A percentile compares a stretch with the other conserved stretches of the same genome.
Conservation (phyloP, 805 yeast genomes). For the Candida tammaniensis region DNA sequence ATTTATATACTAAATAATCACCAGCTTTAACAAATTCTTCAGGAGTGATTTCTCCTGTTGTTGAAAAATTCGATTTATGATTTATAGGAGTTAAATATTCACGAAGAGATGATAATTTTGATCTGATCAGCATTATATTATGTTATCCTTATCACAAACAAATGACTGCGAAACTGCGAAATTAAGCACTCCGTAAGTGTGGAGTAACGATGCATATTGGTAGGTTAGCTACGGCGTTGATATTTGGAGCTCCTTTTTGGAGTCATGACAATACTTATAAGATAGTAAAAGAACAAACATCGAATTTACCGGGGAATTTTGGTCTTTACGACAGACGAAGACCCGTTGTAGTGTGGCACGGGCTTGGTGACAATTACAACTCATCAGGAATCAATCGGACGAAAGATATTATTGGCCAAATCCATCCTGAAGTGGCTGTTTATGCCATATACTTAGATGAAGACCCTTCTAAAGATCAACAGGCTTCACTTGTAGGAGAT, state of each 20-base stretch:
- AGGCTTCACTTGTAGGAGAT: slow-evolving; percentile 57
- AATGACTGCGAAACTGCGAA: neutral
- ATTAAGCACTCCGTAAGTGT: too few species aligned
- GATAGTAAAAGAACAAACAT: too few species aligned
- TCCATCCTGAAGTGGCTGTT: slow-evolving; percentile 49
- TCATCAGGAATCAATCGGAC: slow-evolving; percentile 56
- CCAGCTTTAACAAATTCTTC: slow-evolving; percentile 95
- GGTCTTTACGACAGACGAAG: slow-evolving; percentile 11
- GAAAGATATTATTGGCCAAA: slow-evolving; percentile 36
- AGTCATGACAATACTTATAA: too few species aligned
- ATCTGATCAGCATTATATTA: slow-evolving; percentile 44
- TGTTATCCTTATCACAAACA: too few species aligned
- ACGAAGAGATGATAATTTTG: slow-evolving; percentile 77
- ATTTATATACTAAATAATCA: slow-evolving; percentile 83
- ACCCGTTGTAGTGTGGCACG: slow-evolving; percentile 81
- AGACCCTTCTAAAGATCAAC: slow-evolving; percentile 52
- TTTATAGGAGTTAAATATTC: slow-evolving; percentile 92
- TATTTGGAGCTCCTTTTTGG: too few species aligned
- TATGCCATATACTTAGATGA: slow-evolving; percentile 53
- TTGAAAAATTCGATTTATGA: slow-evolving; percentile 78
- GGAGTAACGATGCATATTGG: too few species aligned
- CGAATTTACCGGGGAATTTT: too few species aligned
- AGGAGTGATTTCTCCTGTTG: slow-evolving; percentile 92
- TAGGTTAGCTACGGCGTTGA: too few species aligned
- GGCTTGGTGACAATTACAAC: slow-evolving; percentile 73